Conservation (phyloP, 2,329 filamentous ascomycete species). For the Colletotrichum sp. region DNA sequence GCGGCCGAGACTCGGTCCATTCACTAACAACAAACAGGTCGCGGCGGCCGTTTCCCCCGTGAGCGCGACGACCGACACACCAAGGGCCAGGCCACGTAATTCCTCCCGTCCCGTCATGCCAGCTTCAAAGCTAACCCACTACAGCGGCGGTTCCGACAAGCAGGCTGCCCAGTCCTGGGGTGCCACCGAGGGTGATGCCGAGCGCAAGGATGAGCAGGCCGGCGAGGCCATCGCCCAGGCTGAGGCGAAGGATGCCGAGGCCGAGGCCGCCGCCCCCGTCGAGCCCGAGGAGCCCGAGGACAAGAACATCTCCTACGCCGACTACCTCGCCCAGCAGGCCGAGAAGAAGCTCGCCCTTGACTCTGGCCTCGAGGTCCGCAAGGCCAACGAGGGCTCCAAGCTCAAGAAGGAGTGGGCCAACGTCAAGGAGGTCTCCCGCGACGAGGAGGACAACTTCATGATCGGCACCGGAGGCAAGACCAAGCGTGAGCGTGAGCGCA, state of each 20-base stretch:
- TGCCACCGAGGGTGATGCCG: conserved; percentile 78
- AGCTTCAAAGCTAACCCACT: conserved; percentile 24
- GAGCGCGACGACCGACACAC: conserved; percentile 63
- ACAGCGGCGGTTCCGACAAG: conserved; percentile 77
- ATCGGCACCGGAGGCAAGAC: conserved; percentile 76
- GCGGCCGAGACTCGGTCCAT: not conserved
- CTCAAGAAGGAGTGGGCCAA: conserved; percentile 90
- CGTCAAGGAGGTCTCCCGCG: conserved; percentile 74
- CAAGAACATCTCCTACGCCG: conserved; percentile 87
- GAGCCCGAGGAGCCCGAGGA: conserved; percentile 73
- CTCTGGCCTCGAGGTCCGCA: conserved; percentile 72
- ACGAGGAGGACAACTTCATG: conserved; percentile 74
- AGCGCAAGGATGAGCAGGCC: conserved; percentile 90
- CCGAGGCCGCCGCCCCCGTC: conserved; percentile 58
- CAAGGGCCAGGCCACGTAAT: conserved; percentile 52
- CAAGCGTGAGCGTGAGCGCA: conserved; percentile 85
- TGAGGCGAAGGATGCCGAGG: conserved; percentile 76
- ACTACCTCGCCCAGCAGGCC: conserved; percentile 78
- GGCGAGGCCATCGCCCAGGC: conserved; percentile 87
- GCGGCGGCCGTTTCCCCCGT: conserved; percentile 57
- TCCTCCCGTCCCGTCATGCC: not conserved
- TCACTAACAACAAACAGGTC: conserved; percentile 41
- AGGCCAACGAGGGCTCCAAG: conserved; percentile 91
- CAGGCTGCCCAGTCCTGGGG: conserved; percentile 92
- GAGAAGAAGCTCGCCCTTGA: conserved; percentile 80